A percentile compares a stretch with the other conserved stretches of the same genome.
These are phyloP conservation scores for Phytophthora melonis DNA, from an alignment of 352 stramenopile species.

Conservation along the genomic window DNA sequence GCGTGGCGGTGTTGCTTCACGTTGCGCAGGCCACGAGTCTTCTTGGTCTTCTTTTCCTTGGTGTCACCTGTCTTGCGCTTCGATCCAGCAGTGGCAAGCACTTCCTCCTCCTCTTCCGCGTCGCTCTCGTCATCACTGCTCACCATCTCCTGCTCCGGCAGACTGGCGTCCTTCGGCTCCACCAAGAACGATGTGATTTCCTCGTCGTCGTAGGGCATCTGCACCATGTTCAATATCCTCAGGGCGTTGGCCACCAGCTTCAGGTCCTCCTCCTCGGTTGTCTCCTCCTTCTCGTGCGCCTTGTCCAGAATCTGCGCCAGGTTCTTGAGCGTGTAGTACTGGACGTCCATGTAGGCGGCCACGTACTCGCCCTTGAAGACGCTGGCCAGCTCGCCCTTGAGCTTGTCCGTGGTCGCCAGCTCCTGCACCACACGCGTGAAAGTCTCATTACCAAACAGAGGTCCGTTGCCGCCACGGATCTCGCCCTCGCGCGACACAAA, in stretches of 20 bases:
- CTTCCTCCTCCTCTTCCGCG: constrained; percentile 43
- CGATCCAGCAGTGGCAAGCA: constrained; percentile 25
- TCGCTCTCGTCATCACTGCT: constrained; percentile 60
- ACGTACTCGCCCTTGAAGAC: constrained; percentile 91
- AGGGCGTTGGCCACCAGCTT: constrained; percentile 75
- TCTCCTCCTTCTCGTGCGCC: constrained; percentile 34
- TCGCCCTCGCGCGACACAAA: constrained; percentile 84
- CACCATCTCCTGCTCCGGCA: constrained; percentile 51
- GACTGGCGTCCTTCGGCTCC: constrained; percentile 37
- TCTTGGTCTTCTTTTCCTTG: constrained; percentile 49
- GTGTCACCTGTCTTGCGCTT: constrained; percentile 66
- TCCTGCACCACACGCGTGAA: constrained; percentile 83
- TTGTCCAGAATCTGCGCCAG: constrained; percentile 68
- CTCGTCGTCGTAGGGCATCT: constrained; percentile 68
- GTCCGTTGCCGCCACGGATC: constrained; percentile 36
- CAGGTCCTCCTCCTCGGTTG: constrained; percentile 50
- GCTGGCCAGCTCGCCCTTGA: constrained; percentile 83
- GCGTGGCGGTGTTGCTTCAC: constrained; percentile 80
- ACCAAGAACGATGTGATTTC: constrained; percentile 83
- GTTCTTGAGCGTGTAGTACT: constrained; percentile 90
- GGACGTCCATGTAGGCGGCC: constrained; percentile 83
- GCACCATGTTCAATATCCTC: constrained; percentile 73
- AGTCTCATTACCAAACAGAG: constrained; percentile 85
- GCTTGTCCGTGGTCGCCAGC: constrained; percentile 66
- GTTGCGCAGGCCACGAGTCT: constrained; percentile 57